phyloP scores from a whole-genome alignment of 192 early-diverging fungal genomes.

The Entomortierella parvispora region DNA sequence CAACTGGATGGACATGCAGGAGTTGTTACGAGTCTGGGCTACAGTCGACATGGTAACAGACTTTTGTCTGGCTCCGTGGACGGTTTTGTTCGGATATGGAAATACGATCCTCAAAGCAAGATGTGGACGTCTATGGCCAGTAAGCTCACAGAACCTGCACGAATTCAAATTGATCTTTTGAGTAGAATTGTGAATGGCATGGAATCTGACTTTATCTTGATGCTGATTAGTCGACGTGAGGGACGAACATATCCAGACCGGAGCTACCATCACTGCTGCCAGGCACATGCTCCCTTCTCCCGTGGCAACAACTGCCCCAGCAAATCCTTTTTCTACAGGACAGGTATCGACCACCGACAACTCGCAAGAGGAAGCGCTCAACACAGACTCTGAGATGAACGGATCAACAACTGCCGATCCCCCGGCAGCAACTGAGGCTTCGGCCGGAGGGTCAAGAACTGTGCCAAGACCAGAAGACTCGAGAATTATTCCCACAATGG shows the following conservation, averaged over 20 bases:
- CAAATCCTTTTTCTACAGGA: conserved; percentile 13
- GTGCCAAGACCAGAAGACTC: conserved; percentile 15
- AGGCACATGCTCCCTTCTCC: conserved; percentile 51
- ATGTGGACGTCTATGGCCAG: conserved; percentile 69
- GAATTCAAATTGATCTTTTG: neutral
- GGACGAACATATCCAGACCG: conserved; percentile 43
- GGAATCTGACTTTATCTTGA: neutral
- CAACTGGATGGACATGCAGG: conserved; percentile 77
- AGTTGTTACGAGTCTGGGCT: conserved; percentile 79
- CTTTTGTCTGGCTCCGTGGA: conserved; percentile 81
- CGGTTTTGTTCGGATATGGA: conserved; percentile 83
- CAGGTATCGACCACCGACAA: neutral
- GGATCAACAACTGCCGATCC: conserved; percentile 21
- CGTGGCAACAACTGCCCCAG: conserved; percentile 1
- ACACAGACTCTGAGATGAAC: conserved; percentile 46
- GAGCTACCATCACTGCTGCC: conserved; percentile 46
- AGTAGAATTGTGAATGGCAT: neutral
- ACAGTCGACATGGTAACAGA: conserved; percentile 73
- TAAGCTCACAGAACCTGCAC: conserved; percentile 42
- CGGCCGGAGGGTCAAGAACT: conserved; percentile 2
- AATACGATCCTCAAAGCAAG: conserved; percentile 56
- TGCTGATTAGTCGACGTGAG: conserved; percentile 39
- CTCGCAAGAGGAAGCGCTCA: conserved; percentile 16
- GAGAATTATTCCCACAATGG: conserved; percentile 56
- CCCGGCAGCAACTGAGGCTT: conserved; percentile 1